These are phyloP conservation scores for Erysimum cheiri DNA, from an alignment of 441 rosid genomes.

Conservation along the genomic window DNA sequence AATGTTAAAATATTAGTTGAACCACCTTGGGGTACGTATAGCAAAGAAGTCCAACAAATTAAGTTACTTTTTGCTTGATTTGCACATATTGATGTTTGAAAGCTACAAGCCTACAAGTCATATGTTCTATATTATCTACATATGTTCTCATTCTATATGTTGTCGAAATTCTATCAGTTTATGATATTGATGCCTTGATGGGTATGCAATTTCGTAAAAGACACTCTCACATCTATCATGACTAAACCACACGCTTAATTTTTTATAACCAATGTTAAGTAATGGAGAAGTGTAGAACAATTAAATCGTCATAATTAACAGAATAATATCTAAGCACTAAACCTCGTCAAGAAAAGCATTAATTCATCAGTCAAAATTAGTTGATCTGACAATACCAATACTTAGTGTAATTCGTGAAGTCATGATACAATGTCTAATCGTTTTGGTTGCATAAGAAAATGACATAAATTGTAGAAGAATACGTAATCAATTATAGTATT, in stretches of 20 bases:
- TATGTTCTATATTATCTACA: slow-evolving; percentile 28
- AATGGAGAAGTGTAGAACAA: not conserved
- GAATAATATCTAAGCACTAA: not conserved
- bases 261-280: no score
- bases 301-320: not conserved
- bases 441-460: no score
- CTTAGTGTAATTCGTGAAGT: not conserved
- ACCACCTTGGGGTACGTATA: slow-evolving; percentile 38
- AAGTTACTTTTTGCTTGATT: slow-evolving; percentile 47
- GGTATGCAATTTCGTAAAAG: slow-evolving; percentile 21
- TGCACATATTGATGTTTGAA: slow-evolving; percentile 39
- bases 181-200: not conserved
- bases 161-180: slow-evolving; percentile 19
- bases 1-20: slow-evolving; percentile 35
- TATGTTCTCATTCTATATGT: slow-evolving; percentile 33
- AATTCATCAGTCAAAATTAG: no score
- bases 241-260: not conserved
- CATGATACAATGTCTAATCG: not conserved
- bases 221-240: not conserved
- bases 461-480: not conserved
- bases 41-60: slow-evolving; percentile 30
- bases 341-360: no score
- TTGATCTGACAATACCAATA: no score
- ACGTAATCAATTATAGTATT: no score
- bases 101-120: slow-evolving; percentile 34